Percentiles rank a stretch among this genome's conserved stretches.
Evolutionary conservation across 805 yeast genomes (phyloP).

Genomic region (Saccharomycopsis sp.): DNA sequence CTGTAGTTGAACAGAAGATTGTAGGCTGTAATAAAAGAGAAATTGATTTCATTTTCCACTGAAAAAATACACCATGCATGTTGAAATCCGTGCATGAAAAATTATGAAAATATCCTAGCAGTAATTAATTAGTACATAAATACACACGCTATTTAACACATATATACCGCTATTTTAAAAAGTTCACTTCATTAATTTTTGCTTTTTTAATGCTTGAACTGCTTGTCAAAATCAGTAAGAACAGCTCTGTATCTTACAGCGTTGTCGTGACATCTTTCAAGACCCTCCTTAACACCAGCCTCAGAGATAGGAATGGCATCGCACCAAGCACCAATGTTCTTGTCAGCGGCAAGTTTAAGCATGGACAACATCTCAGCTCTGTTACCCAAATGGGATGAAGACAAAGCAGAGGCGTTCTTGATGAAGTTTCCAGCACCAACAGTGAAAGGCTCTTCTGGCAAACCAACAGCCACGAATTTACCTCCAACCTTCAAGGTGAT

Average conservation of each 20-base stretch:
- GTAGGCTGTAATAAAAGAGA: no score
- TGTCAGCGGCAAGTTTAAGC: constrained; percentile 34
- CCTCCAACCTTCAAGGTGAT: constrained; percentile 50
- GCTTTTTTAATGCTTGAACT: constrained; percentile 24
- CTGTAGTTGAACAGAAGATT: no score
- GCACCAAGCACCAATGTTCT: constrained; percentile 31
- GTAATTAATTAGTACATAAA: no score
- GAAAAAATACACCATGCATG: no score
- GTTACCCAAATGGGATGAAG: constrained; percentile 32
- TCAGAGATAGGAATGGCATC: constrained; percentile 33
- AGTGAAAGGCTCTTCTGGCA: constrained; percentile 43
- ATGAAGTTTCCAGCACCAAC: constrained; percentile 41
- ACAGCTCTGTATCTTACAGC: constrained; percentile 38
- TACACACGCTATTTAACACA: not conserved
- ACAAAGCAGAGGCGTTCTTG: constrained; percentile 27
- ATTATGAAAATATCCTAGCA: no score
- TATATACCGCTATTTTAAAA: not conserved
- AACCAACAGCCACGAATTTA: constrained; percentile 57
- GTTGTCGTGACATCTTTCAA: constrained; percentile 30
- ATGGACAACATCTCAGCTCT: constrained; percentile 32
- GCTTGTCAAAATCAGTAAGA: constrained; percentile 37
- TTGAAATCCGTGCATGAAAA: no score
- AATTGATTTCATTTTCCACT: no score
- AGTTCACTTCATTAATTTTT: no score
- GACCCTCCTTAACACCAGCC: constrained; percentile 29